phyloP scores from a whole-genome alignment of 805 yeast genomes.

The Starmerella vitae region DNA sequence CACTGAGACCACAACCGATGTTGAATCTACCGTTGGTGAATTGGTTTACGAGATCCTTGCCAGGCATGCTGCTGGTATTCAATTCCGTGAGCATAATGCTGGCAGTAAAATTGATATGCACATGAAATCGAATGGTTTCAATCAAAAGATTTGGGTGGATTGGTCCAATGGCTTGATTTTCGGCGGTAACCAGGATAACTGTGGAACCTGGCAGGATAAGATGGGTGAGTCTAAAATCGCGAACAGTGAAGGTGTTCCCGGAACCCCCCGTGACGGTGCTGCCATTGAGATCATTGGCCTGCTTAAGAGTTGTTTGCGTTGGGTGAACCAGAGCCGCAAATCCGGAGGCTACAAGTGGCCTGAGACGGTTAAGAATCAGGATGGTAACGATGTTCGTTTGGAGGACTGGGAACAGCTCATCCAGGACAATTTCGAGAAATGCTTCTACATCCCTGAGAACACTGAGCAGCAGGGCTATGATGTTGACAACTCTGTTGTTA shows the following conservation, averaged over 20 bases:
- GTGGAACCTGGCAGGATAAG: slow-evolving; percentile 99
- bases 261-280: slow-evolving; percentile 96
- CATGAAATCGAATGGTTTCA: slow-evolving; percentile 86
- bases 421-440: slow-evolving; percentile 61
- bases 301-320: slow-evolving; percentile 69
- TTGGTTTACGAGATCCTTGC: slow-evolving; percentile 64
- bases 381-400: slow-evolving; percentile 45
- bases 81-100: slow-evolving; percentile 89
- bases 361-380: slow-evolving; percentile 41
- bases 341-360: slow-evolving; percentile 43
- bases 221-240: slow-evolving; percentile 92
- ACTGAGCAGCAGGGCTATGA: slow-evolving; percentile 45
- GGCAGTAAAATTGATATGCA: slow-evolving; percentile 79
- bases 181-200: slow-evolving; percentile 85
- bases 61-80: slow-evolving; percentile 83
- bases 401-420: slow-evolving; percentile 60
- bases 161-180: slow-evolving; percentile 79
- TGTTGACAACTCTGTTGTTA: slow-evolving; percentile 50
- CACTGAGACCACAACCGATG: slow-evolving; percentile 58
- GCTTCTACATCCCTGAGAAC: slow-evolving; percentile 56
- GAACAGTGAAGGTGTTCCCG: slow-evolving; percentile 81
- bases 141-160: slow-evolving; percentile 66
- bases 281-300: slow-evolving; percentile 86
- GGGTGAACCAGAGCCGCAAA: slow-evolving; percentile 47
- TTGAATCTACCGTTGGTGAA: slow-evolving; percentile 58